A percentile compares a stretch with the other conserved stretches of the same genome.
Evolutionary conservation across 1,284 basidiomycete species (phyloP).

Genomic region (Cryptococcus sp.): DNA sequence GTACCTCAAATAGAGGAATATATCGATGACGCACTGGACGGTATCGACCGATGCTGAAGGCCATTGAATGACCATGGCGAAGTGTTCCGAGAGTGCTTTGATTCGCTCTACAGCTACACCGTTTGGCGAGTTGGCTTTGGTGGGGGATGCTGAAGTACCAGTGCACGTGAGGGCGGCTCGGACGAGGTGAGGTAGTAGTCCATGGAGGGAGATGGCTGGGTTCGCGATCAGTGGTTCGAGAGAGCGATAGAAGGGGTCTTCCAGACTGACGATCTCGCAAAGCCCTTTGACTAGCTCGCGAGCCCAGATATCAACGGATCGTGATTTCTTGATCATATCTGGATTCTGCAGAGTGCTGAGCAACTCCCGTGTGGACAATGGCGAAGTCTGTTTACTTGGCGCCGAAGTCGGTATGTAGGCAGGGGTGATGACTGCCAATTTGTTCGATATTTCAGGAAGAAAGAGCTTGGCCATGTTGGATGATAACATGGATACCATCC

Average conservation of each 20-base stretch:
- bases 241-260: slow-evolving; percentile 69
- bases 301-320: slow-evolving; percentile 61
- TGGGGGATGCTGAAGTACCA: slow-evolving; percentile 8
- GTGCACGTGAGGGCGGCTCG: slow-evolving; percentile 63
- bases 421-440: slow-evolving; percentile 12
- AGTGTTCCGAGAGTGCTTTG: slow-evolving; percentile 63
- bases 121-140: no score
- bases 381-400: no score
- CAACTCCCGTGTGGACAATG: no score
- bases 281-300: slow-evolving; percentile 63
- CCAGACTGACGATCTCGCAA: slow-evolving; percentile 60
- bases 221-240: slow-evolving; percentile 63
- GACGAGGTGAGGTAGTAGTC: slow-evolving; percentile 73
- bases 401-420: neutral
- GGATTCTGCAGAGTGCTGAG: neutral
- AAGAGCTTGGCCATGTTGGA: slow-evolving; percentile 5
- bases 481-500: slow-evolving; percentile 16
- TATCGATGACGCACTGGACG: slow-evolving; percentile 65
- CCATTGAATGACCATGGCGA: slow-evolving; percentile 54
- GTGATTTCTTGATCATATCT: slow-evolving; percentile 22
- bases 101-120: slow-evolving; percentile 4
- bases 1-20: slow-evolving; percentile 77
- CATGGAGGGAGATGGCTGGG: slow-evolving; percentile 64
- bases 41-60: slow-evolving; percentile 22
- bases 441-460: neutral